phyloP scores from a whole-genome alignment of 371 early-diverging fungal species.

The Phascolomyces articulosus region DNA sequence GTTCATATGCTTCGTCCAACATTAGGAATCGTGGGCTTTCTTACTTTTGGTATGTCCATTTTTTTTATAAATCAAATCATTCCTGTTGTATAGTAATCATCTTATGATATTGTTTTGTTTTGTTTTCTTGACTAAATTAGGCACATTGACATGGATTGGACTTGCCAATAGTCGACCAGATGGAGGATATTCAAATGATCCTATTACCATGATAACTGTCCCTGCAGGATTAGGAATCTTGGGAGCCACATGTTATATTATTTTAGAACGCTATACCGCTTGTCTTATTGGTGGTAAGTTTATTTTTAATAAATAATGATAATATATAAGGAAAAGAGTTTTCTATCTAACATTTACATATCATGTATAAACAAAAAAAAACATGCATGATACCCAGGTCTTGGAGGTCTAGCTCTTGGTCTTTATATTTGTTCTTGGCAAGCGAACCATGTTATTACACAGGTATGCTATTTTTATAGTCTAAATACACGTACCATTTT shows the following conservation, averaged over 20 bases:
- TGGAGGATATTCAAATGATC: slow-evolving; percentile 22
- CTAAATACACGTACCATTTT: too few species aligned
- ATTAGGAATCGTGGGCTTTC: slow-evolving; percentile 30
- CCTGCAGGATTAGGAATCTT: slow-evolving; percentile 27
- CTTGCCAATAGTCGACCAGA: slow-evolving; percentile 18
- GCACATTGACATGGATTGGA: slow-evolving; percentile 20
- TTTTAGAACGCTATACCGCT: slow-evolving; percentile 9
- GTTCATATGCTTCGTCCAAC: slow-evolving; percentile 30
- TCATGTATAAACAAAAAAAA: too few species aligned
- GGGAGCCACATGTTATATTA: slow-evolving; percentile 15
- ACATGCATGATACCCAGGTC: too few species aligned
- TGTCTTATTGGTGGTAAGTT: slow-evolving; percentile 20
- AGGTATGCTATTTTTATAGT: background rate
- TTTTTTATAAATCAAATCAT: too few species aligned
- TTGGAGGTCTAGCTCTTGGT: slow-evolving; percentile 30
- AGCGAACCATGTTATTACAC: slow-evolving; percentile 25
- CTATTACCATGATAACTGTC: slow-evolving; percentile 23
- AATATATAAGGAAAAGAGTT: too few species aligned
- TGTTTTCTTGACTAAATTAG: background rate
- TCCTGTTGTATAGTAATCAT: too few species aligned
- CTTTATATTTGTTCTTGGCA: slow-evolving; percentile 36
- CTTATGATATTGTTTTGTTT: background rate
- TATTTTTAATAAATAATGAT: background rate
- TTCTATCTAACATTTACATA: too few species aligned
- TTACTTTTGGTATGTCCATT: slow-evolving; percentile 28